Base-by-base conservation (phyloP, 148 eudicot genomes). In the Vaccinium macrocarpon region DNA sequence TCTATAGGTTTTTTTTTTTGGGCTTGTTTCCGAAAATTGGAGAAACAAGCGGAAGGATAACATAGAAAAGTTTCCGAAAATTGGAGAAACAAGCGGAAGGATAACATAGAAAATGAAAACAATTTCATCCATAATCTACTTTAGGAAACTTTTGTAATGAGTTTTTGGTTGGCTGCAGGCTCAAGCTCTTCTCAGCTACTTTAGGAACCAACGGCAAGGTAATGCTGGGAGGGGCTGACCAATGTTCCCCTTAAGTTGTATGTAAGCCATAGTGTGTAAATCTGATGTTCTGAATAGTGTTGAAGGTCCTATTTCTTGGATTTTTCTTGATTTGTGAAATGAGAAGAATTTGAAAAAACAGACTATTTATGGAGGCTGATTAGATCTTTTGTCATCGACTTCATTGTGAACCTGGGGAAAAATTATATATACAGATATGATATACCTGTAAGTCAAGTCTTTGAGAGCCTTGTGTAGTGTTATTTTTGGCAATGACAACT, bases 191-290 rank as follows among this genome's bases (percentile, higher is more conserved):
- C 91, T 92, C 59, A 83, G 88, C 83, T 87, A 85, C 87, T 89
- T 92, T 83, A 88, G 91, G 86, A 92, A 85, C 87, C 94, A 89
- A 74, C 88, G 93, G 7, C 92, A 90, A 78, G 92, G 90, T 16
- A 89, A 88, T 84, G 73, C 82, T 57, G 92, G 91, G 74, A 88
- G 93, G 83, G 91, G 87, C 49, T 91, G 88, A 91, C 46, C 27
- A n/a, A 78, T 55, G 64, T 6, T 13, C 49, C 25, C 27, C 35
- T 38, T 55, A 13, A 6, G 25, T 57, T 57, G 83, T 62, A 46
- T 81, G 46, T 53, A 81, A 23, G 57, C 71, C 23, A 48, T 6
- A 70, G 78, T 79, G 79, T 80, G 84, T 84, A 75, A 68, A 84
- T 81, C 35, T 32, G 56, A 83, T 81, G 32, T 32, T 83, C 81